Evolutionary conservation across 345 rosid genomes (phyloP), one percentile per base, ranked within the genome.

Genomic region (Eucalyptus sideroxylon): DNA sequence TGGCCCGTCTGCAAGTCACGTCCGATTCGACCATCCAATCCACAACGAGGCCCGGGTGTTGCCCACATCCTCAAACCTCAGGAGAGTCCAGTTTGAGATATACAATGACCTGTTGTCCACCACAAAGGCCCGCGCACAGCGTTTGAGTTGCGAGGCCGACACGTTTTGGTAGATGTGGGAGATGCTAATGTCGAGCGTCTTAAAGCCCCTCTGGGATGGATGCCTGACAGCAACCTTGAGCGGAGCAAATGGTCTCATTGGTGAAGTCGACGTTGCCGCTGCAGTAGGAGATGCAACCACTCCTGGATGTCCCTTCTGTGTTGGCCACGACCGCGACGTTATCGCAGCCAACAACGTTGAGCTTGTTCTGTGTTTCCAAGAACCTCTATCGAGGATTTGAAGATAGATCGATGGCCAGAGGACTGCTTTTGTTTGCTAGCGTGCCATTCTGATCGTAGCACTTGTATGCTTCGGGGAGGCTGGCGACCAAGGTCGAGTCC

Each of bases 291-390:
- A 60, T 60, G 69, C 31, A 60, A 12, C 69, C 31, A 15, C 16
- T 27, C 31, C 69, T 4, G 8, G 27, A 27, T 9, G 8, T 60
- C 67, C 67, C 31, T 60, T 26, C 0, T 11, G 0, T 6, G 31
- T 12, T 14, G 67, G n/a, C 15, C 67, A 60, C n/a, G 16, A 26
- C n/a, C 2, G 16, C 16, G 0, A 5, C 0, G 9, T 0, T 50
- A 0, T 12, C 6, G 67, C 67, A 27, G 67, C 31, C 4, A 8
- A 12, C 14, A 0, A 60, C 67, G 16, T 1, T 60, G 2, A 44
- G 45, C 45, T 44, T 12, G 31, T 3, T 42, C 6, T 6, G 8
- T 7, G 8, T 27, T 27, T 60, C 67, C n/a, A 14, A 60, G 4
- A 60, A 60, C 6, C 8, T 60, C 0, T 10, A 60, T 31, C 16